These are phyloP conservation scores for Pseudogymnoascus sp. DNA, from an alignment of 2,329 filamentous ascomycete species.

Conservation along the genomic window DNA sequence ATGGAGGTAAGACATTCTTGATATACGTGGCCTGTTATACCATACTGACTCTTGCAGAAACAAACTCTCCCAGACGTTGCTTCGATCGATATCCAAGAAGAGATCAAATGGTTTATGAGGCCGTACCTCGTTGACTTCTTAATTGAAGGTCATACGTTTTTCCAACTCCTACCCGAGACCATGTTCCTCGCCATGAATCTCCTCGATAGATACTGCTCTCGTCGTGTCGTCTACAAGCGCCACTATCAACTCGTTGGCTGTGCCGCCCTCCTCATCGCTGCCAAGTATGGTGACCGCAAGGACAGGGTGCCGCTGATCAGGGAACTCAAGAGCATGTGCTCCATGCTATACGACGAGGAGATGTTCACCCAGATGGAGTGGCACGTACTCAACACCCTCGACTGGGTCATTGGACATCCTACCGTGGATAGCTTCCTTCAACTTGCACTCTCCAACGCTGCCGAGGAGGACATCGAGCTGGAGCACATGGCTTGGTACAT, in stretches of 20 bases:
- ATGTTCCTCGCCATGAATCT: conserved; percentile 95
- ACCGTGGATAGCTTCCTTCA: conserved; percentile 93
- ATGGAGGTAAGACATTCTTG: conserved; percentile 60
- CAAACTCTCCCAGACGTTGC: conserved; percentile 92
- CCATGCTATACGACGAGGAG: conserved; percentile 92
- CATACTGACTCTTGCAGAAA: conserved; percentile 40
- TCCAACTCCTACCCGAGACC: conserved; percentile 87
- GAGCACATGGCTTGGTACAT: conserved; percentile 94
- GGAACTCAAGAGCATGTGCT: conserved; percentile 98
- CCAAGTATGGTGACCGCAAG: conserved; percentile 98
- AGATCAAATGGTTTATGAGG: conserved; percentile 99
- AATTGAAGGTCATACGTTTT: conserved; percentile 91
- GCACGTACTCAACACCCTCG: conserved; percentile 95
- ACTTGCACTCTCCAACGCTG: conserved; percentile 67
- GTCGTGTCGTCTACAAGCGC: conserved; percentile 95
- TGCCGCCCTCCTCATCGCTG: conserved; percentile 87
- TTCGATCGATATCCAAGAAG: conserved; percentile 96
- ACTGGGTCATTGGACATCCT: conserved; percentile 92
- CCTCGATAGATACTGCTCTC: conserved; percentile 94
- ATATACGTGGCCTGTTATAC: conserved; percentile 9
- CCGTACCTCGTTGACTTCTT: conserved; percentile 97
- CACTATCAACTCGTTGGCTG: conserved; percentile 98
- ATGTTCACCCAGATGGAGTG: conserved; percentile 99
- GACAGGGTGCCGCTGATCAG: conserved; percentile 95
- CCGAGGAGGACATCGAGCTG: conserved; percentile 72